Conservation (phyloP, 1,284 basidiomycete genomes). For the Apiotrichum sp. region DNA sequence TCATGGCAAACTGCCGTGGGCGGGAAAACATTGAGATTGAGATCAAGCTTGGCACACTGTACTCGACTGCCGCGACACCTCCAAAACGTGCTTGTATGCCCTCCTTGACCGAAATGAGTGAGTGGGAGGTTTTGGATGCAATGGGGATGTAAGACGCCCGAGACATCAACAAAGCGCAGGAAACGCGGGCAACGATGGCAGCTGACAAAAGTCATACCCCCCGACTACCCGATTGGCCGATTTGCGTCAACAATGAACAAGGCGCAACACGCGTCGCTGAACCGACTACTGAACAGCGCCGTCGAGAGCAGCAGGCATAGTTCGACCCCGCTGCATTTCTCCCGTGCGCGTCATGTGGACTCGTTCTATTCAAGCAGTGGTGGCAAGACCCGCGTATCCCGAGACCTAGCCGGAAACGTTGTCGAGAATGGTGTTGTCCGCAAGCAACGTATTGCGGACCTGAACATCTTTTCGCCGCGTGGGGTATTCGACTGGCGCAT, state of each 20-base stretch:
- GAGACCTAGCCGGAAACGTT: conserved; percentile 64
- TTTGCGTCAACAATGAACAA: conserved; percentile 90
- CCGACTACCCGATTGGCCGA: conserved; percentile 49
- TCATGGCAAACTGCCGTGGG: conserved; percentile 50
- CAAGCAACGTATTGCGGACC: conserved; percentile 76
- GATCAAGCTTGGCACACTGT: conserved; percentile 82
- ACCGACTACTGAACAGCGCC: conserved; percentile 70
- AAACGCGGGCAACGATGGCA: too few species aligned
- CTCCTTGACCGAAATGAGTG: conserved; percentile 79
- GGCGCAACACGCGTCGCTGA: conserved; percentile 80
- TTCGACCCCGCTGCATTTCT: conserved; percentile 63
- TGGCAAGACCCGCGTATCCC: conserved; percentile 73
- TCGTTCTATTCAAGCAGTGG: conserved; percentile 58
- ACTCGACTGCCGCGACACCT: conserved; percentile 48
- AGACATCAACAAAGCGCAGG: too few species aligned
- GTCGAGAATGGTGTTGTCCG: conserved; percentile 57
- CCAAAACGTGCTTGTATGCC: conserved; percentile 57
- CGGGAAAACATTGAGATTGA: conserved; percentile 62
- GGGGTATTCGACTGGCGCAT: conserved; percentile 82
- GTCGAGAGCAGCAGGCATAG: conserved; percentile 49
- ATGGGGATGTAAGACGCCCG: too few species aligned
- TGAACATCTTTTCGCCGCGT: conserved; percentile 82
- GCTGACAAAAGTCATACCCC: conserved; percentile 54
- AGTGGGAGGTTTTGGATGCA: conserved; percentile 40
- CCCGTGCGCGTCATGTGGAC: conserved; percentile 74